Evolutionary conservation across 2,329 filamentous ascomycete species (phyloP).

Genomic region (Fusarium caatingaense): DNA sequence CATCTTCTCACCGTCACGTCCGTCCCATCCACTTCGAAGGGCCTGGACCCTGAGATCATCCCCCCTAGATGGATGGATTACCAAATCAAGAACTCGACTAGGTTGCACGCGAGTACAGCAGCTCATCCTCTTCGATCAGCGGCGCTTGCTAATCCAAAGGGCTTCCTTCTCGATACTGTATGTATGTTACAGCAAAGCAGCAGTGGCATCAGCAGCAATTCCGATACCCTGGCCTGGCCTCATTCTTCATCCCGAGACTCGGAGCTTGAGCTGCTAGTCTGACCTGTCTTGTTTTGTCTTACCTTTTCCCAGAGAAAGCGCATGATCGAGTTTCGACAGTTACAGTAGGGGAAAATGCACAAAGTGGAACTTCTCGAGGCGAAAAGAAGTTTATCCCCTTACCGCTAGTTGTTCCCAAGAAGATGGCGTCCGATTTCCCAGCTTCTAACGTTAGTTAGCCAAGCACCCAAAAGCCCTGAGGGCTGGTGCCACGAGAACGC

Average conservation of each 20-base stretch:
- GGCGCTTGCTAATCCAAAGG: constrained; percentile 11
- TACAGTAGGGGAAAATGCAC: constrained; percentile 5
- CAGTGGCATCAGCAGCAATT: background rate
- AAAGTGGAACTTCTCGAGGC: constrained; percentile 24
- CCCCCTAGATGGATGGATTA: constrained; percentile 35
- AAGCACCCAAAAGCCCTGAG: constrained; percentile 6
- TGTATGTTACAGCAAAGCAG: background rate
- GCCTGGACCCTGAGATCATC: constrained; percentile 46
- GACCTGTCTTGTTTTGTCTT: background rate
- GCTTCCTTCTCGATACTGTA: background rate
- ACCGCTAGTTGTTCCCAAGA: constrained; percentile 43
- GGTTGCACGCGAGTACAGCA: constrained; percentile 37
- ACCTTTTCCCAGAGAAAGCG: background rate
- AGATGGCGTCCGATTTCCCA: constrained; percentile 34
- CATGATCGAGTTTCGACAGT: constrained; percentile 5
- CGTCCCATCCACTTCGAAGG: constrained; percentile 40
- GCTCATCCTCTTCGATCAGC: constrained; percentile 28
- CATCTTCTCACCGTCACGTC: constrained; percentile 33
- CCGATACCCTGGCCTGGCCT: background rate
- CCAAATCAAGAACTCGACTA: constrained; percentile 37
- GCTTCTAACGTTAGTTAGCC: constrained; percentile 17
- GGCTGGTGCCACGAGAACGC: constrained; percentile 36
- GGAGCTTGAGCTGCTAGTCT: background rate
- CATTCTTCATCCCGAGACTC: background rate
- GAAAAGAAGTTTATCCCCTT: constrained; percentile 30